Evolutionary conservation across 768 basidiomycete genomes (phyloP), one percentile per base, ranked within the genome.

Genomic region (Lactarius tabidus): DNA sequence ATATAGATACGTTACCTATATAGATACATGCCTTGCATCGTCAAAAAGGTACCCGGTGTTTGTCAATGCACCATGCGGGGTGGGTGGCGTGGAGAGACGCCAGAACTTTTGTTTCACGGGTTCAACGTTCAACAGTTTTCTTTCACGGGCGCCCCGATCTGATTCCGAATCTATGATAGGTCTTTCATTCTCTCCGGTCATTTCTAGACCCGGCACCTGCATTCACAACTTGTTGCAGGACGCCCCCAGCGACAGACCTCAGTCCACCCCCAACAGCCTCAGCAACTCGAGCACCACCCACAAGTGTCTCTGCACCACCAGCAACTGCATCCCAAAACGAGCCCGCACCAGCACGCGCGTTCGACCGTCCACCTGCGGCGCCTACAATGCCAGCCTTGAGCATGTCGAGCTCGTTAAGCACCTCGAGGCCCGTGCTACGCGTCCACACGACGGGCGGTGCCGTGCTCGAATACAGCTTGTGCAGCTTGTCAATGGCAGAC

Each of bases 311-410:
- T 3, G 85, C 75, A 0, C 82, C 80, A 59, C 76, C 78, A 6
- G 85, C 72, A 20, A 73, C 72, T 20, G 73, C 29, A n/a, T 61
- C 70, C 70, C 71, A 73, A 1, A 71, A 35, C 14, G 53, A 39
- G 29, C 59, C 68, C 4, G 69, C 31, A 56, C 70, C 55, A 29
- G 65, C 63, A 33, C 60, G 54, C 54, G 33, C 51, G 28, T 54
- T 33, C 23, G 60, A 45, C 12, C 53, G 64, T 55, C 81, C 82
- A 5, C 89, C 95, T 12, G 91, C 95, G 17, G 82, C 79, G 72
- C 87, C 82, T 91, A 98, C 93, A 18, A 99, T 74, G 1, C 88
- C 85, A 18, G 84, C 83, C 77, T 98, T 98, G 66, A 98, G 69
- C 0, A 85, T 79, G 64, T 90, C 88, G 18, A 97, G 76, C 75